phyloP scores from a whole-genome alignment of 2,329 filamentous ascomycete species.

The Calonectria pteridis region DNA sequence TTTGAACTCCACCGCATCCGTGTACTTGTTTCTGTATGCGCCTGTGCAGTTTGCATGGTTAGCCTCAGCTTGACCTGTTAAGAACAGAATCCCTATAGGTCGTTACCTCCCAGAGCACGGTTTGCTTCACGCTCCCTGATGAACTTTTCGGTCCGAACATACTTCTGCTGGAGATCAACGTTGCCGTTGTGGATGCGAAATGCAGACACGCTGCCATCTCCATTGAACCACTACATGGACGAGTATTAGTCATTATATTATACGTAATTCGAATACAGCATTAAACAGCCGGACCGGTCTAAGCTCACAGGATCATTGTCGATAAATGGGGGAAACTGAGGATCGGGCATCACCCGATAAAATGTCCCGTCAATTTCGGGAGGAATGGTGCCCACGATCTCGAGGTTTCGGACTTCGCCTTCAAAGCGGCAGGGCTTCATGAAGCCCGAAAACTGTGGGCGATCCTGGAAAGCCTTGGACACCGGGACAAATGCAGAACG shows the following conservation, averaged over 20 bases:
- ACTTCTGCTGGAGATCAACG: constrained; percentile 22
- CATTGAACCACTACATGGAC: constrained; percentile 22
- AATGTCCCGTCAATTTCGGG: constrained; percentile 24
- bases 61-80: neutral
- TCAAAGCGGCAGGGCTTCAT: constrained; percentile 28
- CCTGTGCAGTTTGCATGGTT: neutral
- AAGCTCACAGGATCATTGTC: neutral
- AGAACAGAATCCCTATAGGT: too few species aligned
- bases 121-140: constrained; percentile 7
- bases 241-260: neutral
- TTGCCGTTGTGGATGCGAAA: constrained; percentile 19
- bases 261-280: neutral
- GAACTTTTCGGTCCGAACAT: constrained; percentile 25
- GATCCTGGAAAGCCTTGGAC: constrained; percentile 12
- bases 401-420: constrained; percentile 10
- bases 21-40: constrained; percentile 13
- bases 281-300: too few species aligned
- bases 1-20: constrained; percentile 2
- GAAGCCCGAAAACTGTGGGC: constrained; percentile 22
- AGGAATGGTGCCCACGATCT: constrained; percentile 13
- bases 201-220: constrained; percentile 21
- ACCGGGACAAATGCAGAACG: neutral
- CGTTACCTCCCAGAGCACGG: neutral
- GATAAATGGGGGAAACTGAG: constrained; percentile 20
- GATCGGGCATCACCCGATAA: constrained; percentile 27